Base-by-base conservation (phyloP, 805 yeast genomes). In the Candida corydali region DNA sequence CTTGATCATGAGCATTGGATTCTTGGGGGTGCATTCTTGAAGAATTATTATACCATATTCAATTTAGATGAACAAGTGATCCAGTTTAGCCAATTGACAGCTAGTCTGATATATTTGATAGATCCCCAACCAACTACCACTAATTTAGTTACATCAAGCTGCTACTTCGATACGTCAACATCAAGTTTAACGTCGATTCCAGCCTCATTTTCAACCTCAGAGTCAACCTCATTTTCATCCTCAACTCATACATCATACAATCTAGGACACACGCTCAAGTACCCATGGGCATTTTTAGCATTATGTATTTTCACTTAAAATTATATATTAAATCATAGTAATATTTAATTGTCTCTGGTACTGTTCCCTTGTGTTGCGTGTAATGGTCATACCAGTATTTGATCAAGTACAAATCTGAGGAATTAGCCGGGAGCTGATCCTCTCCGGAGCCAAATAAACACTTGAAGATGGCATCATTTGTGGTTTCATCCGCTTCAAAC, bases 1-100 rank as follows among this genome's bases (percentile, higher is more conserved):
- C 49, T 71, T n/a, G 59, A 60, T 18, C 55, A 65, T 8, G 29
- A 43, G 8, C 25, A 47, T 39, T 80, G 86, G 86, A 70, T 80
- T 36, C 56, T 80, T 26, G 87, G 87, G 4, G 80, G 76, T n/a
- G 64, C 76, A 3, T 80, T 80, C 49, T 54, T 80, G 45, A 70
- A 70, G 40, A 63, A 65, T 22, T 77, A 69, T 37, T 80, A 77
- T 50, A 67, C 79, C 2, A 75, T 76, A 10, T 80, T 78, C 45
- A 81, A 80, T 46, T 61, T 75, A 38, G 75, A 69, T 34, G 49
- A 65, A n/a, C 60, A 56, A 31, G 47, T 51, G 43, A 60, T 80
- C 32, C 85, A 84, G 0, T 69, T 80, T 37, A 83, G 50, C 6
- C 50, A 48, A 22, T 24, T 24, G 26, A 24, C 5, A 4, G n/a